A percentile compares a stretch with the other conserved stretches of the same genome.
phyloP scores from a whole-genome alignment of 169 alveolate species.

The Cryptosporidium muris region DNA sequence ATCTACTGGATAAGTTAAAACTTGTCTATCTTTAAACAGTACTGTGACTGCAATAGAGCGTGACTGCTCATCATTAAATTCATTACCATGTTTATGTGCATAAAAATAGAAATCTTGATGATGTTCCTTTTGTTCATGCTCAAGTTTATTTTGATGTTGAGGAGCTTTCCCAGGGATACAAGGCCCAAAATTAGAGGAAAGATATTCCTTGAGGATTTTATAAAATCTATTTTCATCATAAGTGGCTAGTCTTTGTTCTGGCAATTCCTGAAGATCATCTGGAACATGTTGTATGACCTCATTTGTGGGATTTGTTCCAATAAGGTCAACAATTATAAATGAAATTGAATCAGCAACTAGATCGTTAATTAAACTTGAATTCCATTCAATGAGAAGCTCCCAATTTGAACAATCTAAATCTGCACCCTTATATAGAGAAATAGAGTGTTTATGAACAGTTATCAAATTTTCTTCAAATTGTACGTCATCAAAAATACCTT shows the following conservation, averaged over 20 bases:
- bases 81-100: no score
- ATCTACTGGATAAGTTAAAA: slow-evolving; percentile 31
- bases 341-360: slow-evolving; percentile 61
- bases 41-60: slow-evolving; percentile 13
- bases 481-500: slow-evolving; percentile 43
- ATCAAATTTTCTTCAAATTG: not conserved
- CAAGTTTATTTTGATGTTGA: not conserved
- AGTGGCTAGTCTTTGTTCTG: no score
- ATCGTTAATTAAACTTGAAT: slow-evolving; percentile 23
- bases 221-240: not conserved
- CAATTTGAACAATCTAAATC: not conserved
- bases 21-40: slow-evolving; percentile 10
- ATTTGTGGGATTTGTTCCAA: slow-evolving; percentile 1
- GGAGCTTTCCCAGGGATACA: slow-evolving; percentile 46
- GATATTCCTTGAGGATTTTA: slow-evolving; percentile 24
- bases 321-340: slow-evolving; percentile 39
- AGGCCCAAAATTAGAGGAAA: slow-evolving; percentile 36
- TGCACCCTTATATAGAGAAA: slow-evolving; percentile 8
- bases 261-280: no score
- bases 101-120: no score
- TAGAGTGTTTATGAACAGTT: slow-evolving; percentile 8
- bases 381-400: slow-evolving; percentile 58
- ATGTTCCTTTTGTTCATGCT: not conserved
- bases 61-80: not conserved
- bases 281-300: not conserved